phyloP scores from a whole-genome alignment of 2,329 filamentous ascomycete species.

The Coniochaeta hoffmannii region DNA sequence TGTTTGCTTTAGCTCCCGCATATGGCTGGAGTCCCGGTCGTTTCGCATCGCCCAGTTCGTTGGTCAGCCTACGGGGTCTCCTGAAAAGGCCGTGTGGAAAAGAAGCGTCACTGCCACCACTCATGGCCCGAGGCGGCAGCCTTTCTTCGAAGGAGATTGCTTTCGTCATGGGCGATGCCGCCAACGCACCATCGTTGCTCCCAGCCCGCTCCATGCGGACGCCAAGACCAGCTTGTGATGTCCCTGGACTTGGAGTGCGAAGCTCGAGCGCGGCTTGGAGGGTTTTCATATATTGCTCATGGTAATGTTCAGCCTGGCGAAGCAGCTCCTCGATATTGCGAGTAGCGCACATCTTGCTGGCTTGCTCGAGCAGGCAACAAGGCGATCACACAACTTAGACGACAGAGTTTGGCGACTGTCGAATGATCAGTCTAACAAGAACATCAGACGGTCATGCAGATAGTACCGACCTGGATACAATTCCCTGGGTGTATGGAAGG shows the following conservation, averaged over 20 bases:
- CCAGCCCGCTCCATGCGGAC: slow-evolving; percentile 7
- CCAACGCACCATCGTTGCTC: slow-evolving; percentile 6
- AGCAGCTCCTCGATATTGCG: slow-evolving; percentile 12
- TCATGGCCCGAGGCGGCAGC: not conserved
- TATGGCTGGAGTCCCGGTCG: not conserved
- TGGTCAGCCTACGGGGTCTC: slow-evolving; percentile 6
- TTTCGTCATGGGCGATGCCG: slow-evolving; percentile 5
- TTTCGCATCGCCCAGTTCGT: slow-evolving; percentile 4
- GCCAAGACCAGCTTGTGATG: not conserved
- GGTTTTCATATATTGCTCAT: slow-evolving; percentile 14
- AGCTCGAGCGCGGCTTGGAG: slow-evolving; percentile 12
- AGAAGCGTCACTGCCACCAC: slow-evolving; percentile 4
- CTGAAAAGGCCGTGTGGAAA: not conserved
- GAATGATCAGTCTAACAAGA: too few relatives aligned
- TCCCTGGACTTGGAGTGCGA: slow-evolving; percentile 1
- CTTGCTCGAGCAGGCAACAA: not conserved
- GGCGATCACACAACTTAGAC: too few relatives aligned
- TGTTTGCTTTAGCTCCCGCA: not conserved
- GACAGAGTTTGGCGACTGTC: too few relatives aligned
- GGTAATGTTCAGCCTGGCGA: slow-evolving; percentile 10
- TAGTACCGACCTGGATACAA: too few relatives aligned
- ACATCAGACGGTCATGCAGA: too few relatives aligned
- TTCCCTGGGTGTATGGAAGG: too few relatives aligned
- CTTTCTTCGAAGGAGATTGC: slow-evolving; percentile 6
- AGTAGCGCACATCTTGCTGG: slow-evolving; percentile 5